Base-by-base conservation (phyloP, 2,329 filamentous ascomycete genomes). In the Penicillium sp. region DNA sequence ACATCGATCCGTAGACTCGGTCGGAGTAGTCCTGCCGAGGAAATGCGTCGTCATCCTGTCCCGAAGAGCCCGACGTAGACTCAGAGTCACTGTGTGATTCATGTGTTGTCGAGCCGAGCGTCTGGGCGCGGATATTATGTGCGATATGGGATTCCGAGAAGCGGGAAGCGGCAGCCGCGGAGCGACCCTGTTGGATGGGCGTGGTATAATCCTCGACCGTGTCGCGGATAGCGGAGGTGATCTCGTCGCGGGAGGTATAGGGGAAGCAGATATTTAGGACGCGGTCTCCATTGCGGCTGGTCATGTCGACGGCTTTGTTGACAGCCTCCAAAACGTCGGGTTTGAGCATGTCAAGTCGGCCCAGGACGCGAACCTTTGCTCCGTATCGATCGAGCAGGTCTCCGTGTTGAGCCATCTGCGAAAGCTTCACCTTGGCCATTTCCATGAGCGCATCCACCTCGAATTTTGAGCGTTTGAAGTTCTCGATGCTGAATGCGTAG, bases 401-500 rank as follows among this genome's bases (percentile, higher is more conserved):
- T 31, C 94, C 94, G 68, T 99, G 94, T 70, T 96, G 91, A 27
- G 90, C 88, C 67, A 99, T 81, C 75, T 99, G 94, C 59, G 89
- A 86, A 27, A 99, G 82, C 78, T 97, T 97, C 69, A 94, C 86
- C 79, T 96, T 97, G 60, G 93, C 93, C 82, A 99, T 91, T 72
- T 96, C 89, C 94, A 99, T 99, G 61, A 99, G 80, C 31, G 91
- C 93, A 71, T 97, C 92, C 9, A 99, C 94, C 75, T 99, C 94
- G 76, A 96, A 94, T 76, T 94, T 93, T 23, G 92, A 93, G 6
- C 94, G 87, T 75, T 97, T 96, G 81, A 96, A 99, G 79, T 99
- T 99, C 77, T 99, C 94, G 70, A 99, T 97, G 72, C 91, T 96
- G 78, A 99, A 99, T 17, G 94, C 94, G 75, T 97, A 99, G 62